A percentile compares a stretch with the other conserved stretches of the same genome.
Conservation (phyloP, 371 early-diverging fungal species). For the Mucor indicus region DNA sequence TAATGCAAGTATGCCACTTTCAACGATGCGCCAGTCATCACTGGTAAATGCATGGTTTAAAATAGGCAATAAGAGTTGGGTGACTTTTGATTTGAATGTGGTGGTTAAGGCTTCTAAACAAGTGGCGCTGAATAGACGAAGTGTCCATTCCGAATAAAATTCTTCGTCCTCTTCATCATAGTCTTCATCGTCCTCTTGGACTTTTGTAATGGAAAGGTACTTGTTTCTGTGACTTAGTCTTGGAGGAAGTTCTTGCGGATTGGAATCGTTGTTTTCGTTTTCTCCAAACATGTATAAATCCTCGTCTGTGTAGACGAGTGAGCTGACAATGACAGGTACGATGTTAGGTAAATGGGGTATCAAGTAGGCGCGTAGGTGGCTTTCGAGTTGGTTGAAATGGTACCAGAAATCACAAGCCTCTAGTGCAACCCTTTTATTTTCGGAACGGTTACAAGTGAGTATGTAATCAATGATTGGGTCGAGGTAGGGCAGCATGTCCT, state of each 20-base stretch:
- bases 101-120: constrained; percentile 86
- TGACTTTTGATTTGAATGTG: constrained; percentile 72
- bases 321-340: constrained; percentile 80
- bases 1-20: constrained; percentile 91
- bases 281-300: constrained; percentile 74
- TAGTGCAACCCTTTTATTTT: constrained; percentile 80
- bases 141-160: constrained; percentile 88
- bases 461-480: constrained; percentile 84
- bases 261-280: constrained; percentile 61
- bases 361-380: constrained; percentile 56
- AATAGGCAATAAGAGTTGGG: constrained; percentile 74
- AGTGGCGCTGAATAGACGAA: constrained; percentile 95
- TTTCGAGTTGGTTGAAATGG: constrained; percentile 80
- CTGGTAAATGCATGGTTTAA: constrained; percentile 74
- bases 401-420: constrained; percentile 98
- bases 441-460: constrained; percentile 80
- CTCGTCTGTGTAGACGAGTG: constrained; percentile 90
- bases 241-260: neutral
- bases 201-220: constrained; percentile 34
- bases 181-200: constrained; percentile 81
- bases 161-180: constrained; percentile 91
- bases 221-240: constrained; percentile 33
- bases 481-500: constrained; percentile 75
- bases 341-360: constrained; percentile 72
- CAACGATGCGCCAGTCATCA: constrained; percentile 83